Evolutionary conservation across 2,329 filamentous ascomycete genomes (phyloP), one percentile per base, ranked within the genome.

Genomic region (Sporothrix brasiliensis): DNA sequence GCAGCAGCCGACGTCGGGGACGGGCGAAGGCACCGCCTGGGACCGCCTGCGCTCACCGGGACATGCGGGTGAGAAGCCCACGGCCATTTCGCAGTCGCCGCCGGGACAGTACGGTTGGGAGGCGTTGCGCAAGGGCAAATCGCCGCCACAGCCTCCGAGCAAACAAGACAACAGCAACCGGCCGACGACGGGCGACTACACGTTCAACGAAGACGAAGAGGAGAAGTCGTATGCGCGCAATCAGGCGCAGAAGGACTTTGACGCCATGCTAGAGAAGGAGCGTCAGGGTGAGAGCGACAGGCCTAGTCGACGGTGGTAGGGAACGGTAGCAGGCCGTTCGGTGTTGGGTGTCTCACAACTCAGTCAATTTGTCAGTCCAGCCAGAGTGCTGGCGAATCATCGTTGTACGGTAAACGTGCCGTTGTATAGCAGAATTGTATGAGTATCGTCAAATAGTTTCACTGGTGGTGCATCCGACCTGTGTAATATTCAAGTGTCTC

Each of bases 181-280:
- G 19, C 49, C 65, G 56, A 68, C 69, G 27, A 58, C 65, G 7
- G 53, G 68, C 7, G 73, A 72, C 56, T 70, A 71, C 67, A 69
- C 69, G 7, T 73, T 69, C 65, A 53, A 66, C 21, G 27, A 54
- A n/a, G 54, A 24, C 4, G 63, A 72, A 24, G 72, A 68, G 39
- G 72, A 72, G 21, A 73, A 72, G 60, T 13, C 68, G 19, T 13
- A 41, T 11, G 71, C 70, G 14, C 72, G 71, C 34, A 58, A 69
- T 39, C 58, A 69, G 30, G 75, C 72, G 1, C 75, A 76, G 50
- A 73, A 68, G 54, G 72, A 75, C 27, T 76, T 76, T 67, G 75
- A 76, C 21, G 74, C 61, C n/a, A 73, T 76, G 74, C 70, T 76
- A 13, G 75, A 76, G 44, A 56, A 58, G n/a, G 75, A 76, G 56